Conservation (phyloP, 1,139 yeast species). For the Nakaseomyces bracarensis region DNA sequence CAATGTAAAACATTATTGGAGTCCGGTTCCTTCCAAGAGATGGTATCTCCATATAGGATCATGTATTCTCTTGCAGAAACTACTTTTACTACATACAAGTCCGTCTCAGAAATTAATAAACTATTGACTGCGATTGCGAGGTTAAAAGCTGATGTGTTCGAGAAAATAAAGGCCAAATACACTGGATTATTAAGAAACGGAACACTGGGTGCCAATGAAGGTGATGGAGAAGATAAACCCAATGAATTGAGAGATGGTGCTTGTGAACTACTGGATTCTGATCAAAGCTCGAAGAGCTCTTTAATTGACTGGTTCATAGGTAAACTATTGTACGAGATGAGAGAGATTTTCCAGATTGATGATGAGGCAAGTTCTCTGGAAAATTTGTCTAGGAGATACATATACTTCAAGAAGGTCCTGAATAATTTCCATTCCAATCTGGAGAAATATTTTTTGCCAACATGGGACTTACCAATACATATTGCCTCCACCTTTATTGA, state of each 20-base stretch:
- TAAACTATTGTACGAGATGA: constrained; percentile 63
- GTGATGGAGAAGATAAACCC: constrained; percentile 17
- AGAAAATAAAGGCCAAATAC: constrained; percentile 69
- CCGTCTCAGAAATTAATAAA: constrained; percentile 72
- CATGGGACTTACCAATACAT: constrained; percentile 63
- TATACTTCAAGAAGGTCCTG: constrained; percentile 69
- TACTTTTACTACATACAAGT: constrained; percentile 67
- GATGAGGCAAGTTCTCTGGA: constrained; percentile 95
- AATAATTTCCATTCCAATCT: constrained; percentile 49
- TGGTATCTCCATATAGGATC: constrained; percentile 61
- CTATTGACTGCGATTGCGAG: constrained; percentile 56
- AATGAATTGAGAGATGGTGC: constrained; percentile 38
- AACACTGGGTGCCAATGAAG: neutral
- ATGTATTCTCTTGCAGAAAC: constrained; percentile 69
- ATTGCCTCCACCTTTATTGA: constrained; percentile 59
- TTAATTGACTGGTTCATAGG: constrained; percentile 69
- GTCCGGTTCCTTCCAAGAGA: constrained; percentile 52
- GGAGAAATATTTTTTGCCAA: constrained; percentile 50
- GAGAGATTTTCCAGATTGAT: constrained; percentile 58
- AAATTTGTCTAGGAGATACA: constrained; percentile 69
- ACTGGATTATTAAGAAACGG: constrained; percentile 17
- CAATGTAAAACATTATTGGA: constrained; percentile 46
- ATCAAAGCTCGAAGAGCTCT: constrained; percentile 50
- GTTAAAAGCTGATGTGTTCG: constrained; percentile 57
- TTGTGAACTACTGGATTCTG: constrained; percentile 61